Evolutionary conservation across 2,329 filamentous ascomycete genomes (phyloP).

Genomic region (Aureobasidium melanogenum): DNA sequence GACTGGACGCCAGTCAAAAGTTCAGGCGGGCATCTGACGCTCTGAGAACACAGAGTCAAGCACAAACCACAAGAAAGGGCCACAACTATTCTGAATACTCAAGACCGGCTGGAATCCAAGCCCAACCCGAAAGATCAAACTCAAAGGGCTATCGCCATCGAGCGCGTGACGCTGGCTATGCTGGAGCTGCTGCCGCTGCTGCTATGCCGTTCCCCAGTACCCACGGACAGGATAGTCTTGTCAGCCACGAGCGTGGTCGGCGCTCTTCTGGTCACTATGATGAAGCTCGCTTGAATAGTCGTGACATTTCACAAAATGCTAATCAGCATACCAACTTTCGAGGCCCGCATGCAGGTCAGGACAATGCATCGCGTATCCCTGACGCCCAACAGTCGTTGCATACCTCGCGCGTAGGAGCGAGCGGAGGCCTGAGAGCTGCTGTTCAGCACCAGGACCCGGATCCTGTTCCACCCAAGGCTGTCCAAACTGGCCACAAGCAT

Average conservation of each 20-base stretch:
- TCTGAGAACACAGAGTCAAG: slow-evolving; percentile 2
- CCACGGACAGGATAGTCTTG: not conserved
- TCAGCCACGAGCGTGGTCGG: not conserved
- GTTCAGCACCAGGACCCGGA: slow-evolving; percentile 28
- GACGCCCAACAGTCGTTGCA: slow-evolving; percentile 31
- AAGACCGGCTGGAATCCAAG: not conserved
- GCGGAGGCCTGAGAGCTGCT: slow-evolving; percentile 24
- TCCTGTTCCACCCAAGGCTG: slow-evolving; percentile 24
- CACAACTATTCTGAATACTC: not conserved
- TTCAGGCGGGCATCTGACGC: slow-evolving; percentile 15
- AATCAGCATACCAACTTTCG: not conserved
- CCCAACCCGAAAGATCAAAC: not conserved
- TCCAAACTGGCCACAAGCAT: slow-evolving; percentile 19
- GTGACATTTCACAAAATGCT: not conserved
- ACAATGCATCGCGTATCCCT: slow-evolving; percentile 10
- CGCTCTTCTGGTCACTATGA: not conserved
- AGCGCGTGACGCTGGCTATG: slow-evolving; percentile 25
- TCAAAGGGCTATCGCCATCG: slow-evolving; percentile 19
- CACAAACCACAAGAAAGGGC: not conserved
- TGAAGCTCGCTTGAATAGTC: not conserved
- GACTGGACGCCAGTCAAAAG: not conserved
- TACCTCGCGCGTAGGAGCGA: slow-evolving; percentile 29
- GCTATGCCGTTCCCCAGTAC: not conserved
- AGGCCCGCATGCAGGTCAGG: slow-evolving; percentile 12
- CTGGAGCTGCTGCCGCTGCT: slow-evolving; percentile 23